These are phyloP conservation scores for Rugonectria rugulosa DNA, from an alignment of 2,329 filamentous ascomycete genomes.

Conservation along the genomic window DNA sequence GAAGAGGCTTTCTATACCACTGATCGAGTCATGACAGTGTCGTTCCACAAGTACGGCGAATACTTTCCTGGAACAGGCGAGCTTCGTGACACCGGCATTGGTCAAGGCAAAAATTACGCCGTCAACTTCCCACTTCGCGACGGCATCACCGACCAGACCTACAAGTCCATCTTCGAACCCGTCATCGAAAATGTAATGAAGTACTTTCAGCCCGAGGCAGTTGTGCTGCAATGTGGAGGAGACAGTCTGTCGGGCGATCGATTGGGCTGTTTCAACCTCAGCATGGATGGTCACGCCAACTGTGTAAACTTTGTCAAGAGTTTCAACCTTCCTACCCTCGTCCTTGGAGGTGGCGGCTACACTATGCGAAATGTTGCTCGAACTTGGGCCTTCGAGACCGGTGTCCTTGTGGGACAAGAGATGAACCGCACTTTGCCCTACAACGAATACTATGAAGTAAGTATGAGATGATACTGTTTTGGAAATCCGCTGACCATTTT, in stretches of 20 bases:
- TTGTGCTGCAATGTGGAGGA: conserved; percentile 94
- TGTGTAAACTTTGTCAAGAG: conserved; percentile 93
- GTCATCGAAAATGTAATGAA: conserved; percentile 87
- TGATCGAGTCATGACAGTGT: conserved; percentile 90
- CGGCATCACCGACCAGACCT: conserved; percentile 88
- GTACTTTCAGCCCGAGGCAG: conserved; percentile 87
- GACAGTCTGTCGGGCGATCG: conserved; percentile 95
- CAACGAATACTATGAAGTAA: conserved; percentile 90
- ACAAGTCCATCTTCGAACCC: conserved; percentile 90
- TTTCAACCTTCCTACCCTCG: conserved; percentile 84
- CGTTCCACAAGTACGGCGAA: conserved; percentile 96
- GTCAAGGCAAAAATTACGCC: conserved; percentile 86
- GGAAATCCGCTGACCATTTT: conserved; percentile 29
- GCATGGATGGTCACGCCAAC: conserved; percentile 93
- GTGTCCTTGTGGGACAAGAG: conserved; percentile 82
- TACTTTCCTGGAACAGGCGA: conserved; percentile 95
- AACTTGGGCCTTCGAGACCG: conserved; percentile 97
- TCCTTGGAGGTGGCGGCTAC: conserved; percentile 94
- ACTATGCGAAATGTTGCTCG: conserved; percentile 97
- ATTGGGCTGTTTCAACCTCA: conserved; percentile 95
- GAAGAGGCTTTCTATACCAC: conserved; percentile 94
- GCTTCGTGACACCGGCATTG: conserved; percentile 85
- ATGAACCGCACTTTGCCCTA: conserved; percentile 87
- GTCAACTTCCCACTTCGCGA: conserved; percentile 93
- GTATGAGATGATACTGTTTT: conserved; percentile 39